phyloP scores from a whole-genome alignment of 129 eudicot species.

The Tagetes erecta region DNA sequence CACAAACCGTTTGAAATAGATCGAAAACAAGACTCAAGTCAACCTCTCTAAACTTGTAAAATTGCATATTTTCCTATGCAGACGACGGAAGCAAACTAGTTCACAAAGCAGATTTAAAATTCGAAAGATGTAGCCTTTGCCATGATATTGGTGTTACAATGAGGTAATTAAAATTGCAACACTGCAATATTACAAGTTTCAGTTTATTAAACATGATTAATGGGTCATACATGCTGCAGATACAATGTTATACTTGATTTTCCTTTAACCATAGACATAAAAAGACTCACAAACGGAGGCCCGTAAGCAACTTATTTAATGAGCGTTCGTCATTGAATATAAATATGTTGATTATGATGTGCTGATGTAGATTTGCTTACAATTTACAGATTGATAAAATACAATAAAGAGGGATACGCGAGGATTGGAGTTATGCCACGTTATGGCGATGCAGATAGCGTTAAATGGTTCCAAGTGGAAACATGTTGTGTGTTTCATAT shows the following conservation, averaged over 20 bases:
- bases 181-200: not conserved
- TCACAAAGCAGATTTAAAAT: slow-evolving; percentile 60
- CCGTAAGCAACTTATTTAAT: slow-evolving; percentile 49
- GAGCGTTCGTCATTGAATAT: not conserved
- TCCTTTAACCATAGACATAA: slow-evolving; percentile 60
- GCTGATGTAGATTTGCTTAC: slow-evolving; percentile 6
- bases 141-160: slow-evolving; percentile 75
- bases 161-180: slow-evolving; percentile 38
- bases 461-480: slow-evolving; percentile 64
- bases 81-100: slow-evolving; percentile 57
- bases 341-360: not conserved
- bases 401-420: slow-evolving; percentile 47
- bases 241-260: slow-evolving; percentile 71
- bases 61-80: slow-evolving; percentile 6
- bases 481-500: slow-evolving; percentile 63
- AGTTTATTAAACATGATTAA: not conserved
- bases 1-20: not conserved
- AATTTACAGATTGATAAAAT: slow-evolving; percentile 51
- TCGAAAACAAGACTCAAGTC: no score
- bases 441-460: slow-evolving; percentile 57
- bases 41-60: no score
- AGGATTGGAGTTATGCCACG: slow-evolving; percentile 84
- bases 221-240: slow-evolving; percentile 36
- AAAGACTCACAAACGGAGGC: slow-evolving; percentile 61
- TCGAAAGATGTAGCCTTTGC: slow-evolving; percentile 57